These are phyloP conservation scores for Colletotrichum viniferum DNA, from an alignment of 2,329 filamentous ascomycete species.

Conservation along the genomic window DNA sequence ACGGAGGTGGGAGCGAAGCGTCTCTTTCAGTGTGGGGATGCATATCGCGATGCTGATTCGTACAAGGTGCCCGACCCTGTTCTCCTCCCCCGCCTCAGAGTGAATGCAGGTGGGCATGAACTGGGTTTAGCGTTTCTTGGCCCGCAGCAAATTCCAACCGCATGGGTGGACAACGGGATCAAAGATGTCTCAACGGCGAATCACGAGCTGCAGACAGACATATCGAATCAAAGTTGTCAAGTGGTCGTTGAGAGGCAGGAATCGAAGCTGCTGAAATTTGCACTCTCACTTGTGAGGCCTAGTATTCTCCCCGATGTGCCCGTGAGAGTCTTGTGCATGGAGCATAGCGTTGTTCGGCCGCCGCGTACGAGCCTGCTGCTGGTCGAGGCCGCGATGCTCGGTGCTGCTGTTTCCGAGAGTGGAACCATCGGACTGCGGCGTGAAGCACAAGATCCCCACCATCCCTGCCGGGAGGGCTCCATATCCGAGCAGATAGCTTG, in stretches of 20 bases:
- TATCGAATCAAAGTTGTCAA: neutral
- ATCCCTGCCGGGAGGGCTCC: neutral
- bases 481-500: neutral
- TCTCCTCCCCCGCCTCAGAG: slow-evolving; percentile 5
- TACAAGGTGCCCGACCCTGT: neutral
- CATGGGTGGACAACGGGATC: slow-evolving; percentile 3
- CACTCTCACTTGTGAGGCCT: neutral
- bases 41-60: slow-evolving; percentile 7
- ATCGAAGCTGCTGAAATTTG: neutral
- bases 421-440: neutral
- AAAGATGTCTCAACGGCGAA: neutral
- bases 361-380: neutral
- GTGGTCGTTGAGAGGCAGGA: neutral
- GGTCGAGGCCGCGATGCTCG: neutral
- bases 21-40: slow-evolving; percentile 10
- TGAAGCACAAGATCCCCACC: slow-evolving; percentile 4
- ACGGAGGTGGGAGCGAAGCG: neutral
- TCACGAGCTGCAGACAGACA: neutral
- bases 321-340: neutral
- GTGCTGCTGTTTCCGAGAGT: neutral
- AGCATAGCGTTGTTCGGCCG: neutral
- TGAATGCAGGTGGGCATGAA: slow-evolving; percentile 1
- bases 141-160: slow-evolving; percentile 6
- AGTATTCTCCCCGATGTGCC: neutral
- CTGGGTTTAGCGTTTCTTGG: slow-evolving; percentile 13